These are phyloP conservation scores for Tuber magnatum DNA, from an alignment of 495 filamentous ascomycete genomes.

Conservation along the genomic window DNA sequence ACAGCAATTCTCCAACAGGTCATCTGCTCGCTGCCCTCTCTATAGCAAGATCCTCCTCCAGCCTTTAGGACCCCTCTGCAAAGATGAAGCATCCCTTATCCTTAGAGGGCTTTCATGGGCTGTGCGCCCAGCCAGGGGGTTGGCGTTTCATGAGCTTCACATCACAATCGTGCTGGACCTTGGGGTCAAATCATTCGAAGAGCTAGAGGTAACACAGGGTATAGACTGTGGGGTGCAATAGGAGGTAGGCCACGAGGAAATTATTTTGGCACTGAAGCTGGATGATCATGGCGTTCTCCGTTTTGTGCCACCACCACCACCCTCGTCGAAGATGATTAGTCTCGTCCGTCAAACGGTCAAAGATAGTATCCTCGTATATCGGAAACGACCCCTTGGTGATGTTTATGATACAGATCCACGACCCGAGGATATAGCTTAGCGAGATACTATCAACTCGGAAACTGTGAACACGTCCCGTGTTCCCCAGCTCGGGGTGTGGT, in stretches of 20 bases:
- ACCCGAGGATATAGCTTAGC: neutral
- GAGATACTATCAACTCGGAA: neutral
- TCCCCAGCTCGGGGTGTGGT: neutral
- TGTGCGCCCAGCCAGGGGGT: neutral
- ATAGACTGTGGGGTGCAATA: neutral
- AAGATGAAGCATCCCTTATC: neutral
- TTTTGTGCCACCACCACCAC: neutral
- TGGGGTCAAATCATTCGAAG: neutral
- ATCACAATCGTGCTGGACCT: neutral
- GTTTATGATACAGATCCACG: neutral
- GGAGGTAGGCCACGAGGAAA: neutral
- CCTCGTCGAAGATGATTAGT: neutral
- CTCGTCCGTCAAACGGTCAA: neutral
- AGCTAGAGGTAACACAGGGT: neutral
- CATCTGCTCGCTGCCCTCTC: neutral
- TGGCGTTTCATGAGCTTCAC: neutral
- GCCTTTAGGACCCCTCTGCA: neutral
- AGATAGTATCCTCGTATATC: neutral
- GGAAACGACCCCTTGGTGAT: neutral
- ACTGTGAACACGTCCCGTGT: neutral
- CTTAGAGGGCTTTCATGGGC: neutral
- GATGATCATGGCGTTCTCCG: neutral
- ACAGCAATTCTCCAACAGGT: neutral
- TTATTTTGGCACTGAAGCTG: neutral
- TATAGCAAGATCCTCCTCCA: neutral